Evolutionary conservation across 768 basidiomycete genomes (phyloP).

Genomic region (Suillus ampliporus): DNA sequence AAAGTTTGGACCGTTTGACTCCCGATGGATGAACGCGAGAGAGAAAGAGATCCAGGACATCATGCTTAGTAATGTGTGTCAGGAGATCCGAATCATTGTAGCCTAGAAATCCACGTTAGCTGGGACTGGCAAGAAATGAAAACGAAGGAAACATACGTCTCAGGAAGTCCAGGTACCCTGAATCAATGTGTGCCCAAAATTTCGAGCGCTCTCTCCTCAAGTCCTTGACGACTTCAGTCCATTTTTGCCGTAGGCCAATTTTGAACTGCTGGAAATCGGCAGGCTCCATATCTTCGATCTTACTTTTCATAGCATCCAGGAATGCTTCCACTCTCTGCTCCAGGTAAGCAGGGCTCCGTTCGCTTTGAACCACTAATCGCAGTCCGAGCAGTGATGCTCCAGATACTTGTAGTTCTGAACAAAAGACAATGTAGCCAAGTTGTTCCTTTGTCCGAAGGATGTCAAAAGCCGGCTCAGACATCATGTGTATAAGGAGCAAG

Average conservation of each 20-base stretch:
- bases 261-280: conserved; percentile 83
- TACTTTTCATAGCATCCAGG: conserved; percentile 71
- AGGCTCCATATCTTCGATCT: conserved; percentile 69
- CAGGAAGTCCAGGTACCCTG: conserved; percentile 86
- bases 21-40: conserved; percentile 74
- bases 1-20: conserved; percentile 75
- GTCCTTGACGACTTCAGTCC: conserved; percentile 90
- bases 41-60: conserved; percentile 75
- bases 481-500: conserved; percentile 79
- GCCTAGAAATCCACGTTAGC: conserved; percentile 49
- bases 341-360: conserved; percentile 77
- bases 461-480: conserved; percentile 92
- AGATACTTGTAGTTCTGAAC: conserved; percentile 56
- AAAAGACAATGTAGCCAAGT: conserved; percentile 89
- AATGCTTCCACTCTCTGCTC: conserved; percentile 92
- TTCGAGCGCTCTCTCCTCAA: conserved; percentile 76
- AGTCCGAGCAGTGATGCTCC: conserved; percentile 78
- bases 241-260: conserved; percentile 74
- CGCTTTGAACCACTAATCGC: conserved; percentile 88
- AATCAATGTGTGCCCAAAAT: conserved; percentile 74
- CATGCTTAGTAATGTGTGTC: conserved; percentile 69
- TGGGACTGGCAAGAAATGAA: neutral
- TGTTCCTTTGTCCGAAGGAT: conserved; percentile 93
- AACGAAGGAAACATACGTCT: conserved; percentile 61
- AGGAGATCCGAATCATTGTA: conserved; percentile 74